Conservation (phyloP, 352 stramenopile species). For the Aphanomyces cochlioides region DNA sequence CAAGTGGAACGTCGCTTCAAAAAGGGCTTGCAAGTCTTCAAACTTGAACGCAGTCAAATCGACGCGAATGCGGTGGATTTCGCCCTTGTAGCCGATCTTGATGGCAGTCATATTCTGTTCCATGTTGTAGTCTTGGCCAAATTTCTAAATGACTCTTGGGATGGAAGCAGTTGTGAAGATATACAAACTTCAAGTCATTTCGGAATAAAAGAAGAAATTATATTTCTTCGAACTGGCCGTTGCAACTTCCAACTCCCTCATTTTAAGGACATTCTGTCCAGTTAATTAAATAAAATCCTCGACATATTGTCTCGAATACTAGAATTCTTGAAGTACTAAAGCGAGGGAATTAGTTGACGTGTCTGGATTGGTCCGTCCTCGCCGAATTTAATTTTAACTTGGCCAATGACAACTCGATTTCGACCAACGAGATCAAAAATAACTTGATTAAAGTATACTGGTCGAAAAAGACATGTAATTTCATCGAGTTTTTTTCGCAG, state of each 20-base stretch:
- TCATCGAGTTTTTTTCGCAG: too few species aligned
- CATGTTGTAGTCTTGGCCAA: constrained; percentile 16
- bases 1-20: constrained; percentile 17
- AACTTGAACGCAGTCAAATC: constrained; percentile 22
- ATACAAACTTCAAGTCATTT: constrained; percentile 30
- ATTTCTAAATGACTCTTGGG: constrained; percentile 24
- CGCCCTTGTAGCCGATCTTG: constrained; percentile 31
- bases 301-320: background rate
- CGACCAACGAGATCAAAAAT: too few species aligned
- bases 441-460: too few species aligned
- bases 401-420: too few species aligned
- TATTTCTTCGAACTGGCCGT: constrained; percentile 7
- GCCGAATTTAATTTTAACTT: too few species aligned
- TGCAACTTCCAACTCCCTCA: constrained; percentile 10
- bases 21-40: constrained; percentile 17
- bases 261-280: background rate
- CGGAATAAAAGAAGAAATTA: background rate
- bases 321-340: too few species aligned
- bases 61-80: constrained; percentile 29
- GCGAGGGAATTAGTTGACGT: too few species aligned
- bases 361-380: too few species aligned
- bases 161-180: too few species aligned
- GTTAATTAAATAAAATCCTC: too few species aligned
- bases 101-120: constrained; percentile 28
- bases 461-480: too few species aligned